Evolutionary conservation across 106 monocot species (phyloP), one percentile per base, ranked within the genome.

Genomic region (Dendrobium huoshanense): DNA sequence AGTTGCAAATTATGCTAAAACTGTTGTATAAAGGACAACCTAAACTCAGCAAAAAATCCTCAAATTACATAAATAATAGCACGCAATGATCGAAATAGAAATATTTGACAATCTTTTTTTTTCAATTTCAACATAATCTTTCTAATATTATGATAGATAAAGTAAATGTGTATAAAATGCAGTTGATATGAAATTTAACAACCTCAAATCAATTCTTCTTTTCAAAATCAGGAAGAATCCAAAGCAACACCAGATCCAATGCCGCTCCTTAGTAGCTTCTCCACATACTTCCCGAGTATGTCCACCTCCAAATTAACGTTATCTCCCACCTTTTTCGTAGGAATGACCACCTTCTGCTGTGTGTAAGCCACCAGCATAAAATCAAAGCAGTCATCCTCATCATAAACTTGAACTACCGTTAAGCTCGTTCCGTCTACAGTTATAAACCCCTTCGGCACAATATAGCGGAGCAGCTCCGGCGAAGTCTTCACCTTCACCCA

Each of bases 281-380:
- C 94, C 25, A 98, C 91, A 68, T 98, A 98, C 78, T 98, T 98
- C 1, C 97, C 97, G 9, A 98, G 88, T 77, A 98, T 92, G 78
- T 98, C 98, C 19, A 88, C 94, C 88, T 98, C 98, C 79, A 98
- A 68, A 72, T 98, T 98, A 51, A 98, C 98, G 91, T 85, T 98
- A 24, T 98, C 98, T 7, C 98, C 92, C 1, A 90, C 86, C 81
- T 95, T 98, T 80, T 98, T 98, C 82, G 45, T 27, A 0, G 92
- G 89, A 47, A 98, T 89, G 61, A 92, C 94, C 77, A 98, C 88
- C 75, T 98, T 92, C 80, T 91, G 87, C 81, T 96, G 96, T 7
- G 98, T 98, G 76, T 98, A 98, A 2, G 85, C 89, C 47, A 98
- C 98, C 77, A 98, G 84, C 94, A 98, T 94, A 80, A 98, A 95